These are phyloP conservation scores for Hanseniaspora pseudoguilliermondii DNA, from an alignment of 805 yeast genomes.

Conservation along the genomic window DNA sequence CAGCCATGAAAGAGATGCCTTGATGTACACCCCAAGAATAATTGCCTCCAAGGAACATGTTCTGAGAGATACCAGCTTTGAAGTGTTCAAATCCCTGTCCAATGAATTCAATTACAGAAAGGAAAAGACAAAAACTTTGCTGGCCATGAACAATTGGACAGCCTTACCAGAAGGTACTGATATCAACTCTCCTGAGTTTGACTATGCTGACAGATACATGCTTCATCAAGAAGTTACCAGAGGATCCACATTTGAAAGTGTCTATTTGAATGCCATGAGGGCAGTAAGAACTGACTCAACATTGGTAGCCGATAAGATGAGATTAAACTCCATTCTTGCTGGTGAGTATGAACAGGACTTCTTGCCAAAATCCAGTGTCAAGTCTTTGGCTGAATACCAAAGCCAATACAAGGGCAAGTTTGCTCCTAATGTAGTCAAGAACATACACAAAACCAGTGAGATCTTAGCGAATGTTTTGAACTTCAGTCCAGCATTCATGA, in stretches of 20 bases:
- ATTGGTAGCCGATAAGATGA: background rate
- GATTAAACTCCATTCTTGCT: constrained; percentile 6
- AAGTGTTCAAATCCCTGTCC: constrained; percentile 1
- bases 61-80: constrained; percentile 10
- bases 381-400: background rate
- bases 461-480: background rate
- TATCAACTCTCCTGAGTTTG: background rate
- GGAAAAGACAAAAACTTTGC: constrained; percentile 5
- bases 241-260: constrained; percentile 6
- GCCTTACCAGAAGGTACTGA: constrained; percentile 6
- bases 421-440: constrained; percentile 12
- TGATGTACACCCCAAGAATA: constrained; percentile 7
- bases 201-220: constrained; percentile 9
- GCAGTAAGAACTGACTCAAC: background rate
- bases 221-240: background rate
- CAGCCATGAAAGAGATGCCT: background rate
- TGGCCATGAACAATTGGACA: background rate
- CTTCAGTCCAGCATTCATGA: constrained; percentile 9
- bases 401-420: constrained; percentile 2
- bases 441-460: constrained; percentile 6
- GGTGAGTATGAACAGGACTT: constrained; percentile 9
- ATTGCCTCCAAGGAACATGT: constrained; percentile 11
- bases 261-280: constrained; percentile 1
- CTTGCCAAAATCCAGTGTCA: background rate
- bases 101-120: constrained; percentile 3